Conservation (phyloP, 2,329 filamentous ascomycete species). For the Diaporthe citrichinensis region DNA sequence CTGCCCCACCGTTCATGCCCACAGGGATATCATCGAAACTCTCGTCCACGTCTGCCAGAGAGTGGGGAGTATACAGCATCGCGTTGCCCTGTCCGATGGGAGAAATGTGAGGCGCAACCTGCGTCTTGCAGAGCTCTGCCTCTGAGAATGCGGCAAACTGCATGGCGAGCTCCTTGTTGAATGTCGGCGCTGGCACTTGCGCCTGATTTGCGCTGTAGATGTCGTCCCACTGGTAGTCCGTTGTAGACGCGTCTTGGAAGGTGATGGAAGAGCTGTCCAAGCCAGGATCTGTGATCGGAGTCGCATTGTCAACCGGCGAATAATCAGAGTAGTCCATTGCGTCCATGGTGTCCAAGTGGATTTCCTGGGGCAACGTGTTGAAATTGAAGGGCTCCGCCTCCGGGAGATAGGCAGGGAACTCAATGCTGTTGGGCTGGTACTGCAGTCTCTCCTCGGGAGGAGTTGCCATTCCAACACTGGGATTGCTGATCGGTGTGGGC, state of each 20-base stretch:
- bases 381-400: conserved; percentile 62
- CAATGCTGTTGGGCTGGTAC: conserved; percentile 53
- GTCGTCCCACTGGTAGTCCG: conserved; percentile 75
- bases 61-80: conserved; percentile 78
- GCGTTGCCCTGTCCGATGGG: conserved; percentile 77
- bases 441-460: conserved; percentile 65
- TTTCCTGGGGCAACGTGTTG: conserved; percentile 53
- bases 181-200: conserved; percentile 61
- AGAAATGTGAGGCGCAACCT: conserved; percentile 71
- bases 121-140: conserved; percentile 57
- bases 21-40: conserved; percentile 69
- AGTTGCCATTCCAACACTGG: conserved; percentile 69
- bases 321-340: conserved; percentile 45
- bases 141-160: conserved; percentile 57
- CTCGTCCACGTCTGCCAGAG: conserved; percentile 74
- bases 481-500: conserved; percentile 73
- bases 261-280: conserved; percentile 64
- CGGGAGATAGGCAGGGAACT: conserved; percentile 65
- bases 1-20: conserved; percentile 60
- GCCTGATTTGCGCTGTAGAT: conserved; percentile 67
- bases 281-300: conserved; percentile 55
- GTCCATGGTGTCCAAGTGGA: conserved; percentile 54
- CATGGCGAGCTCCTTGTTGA: conserved; percentile 59
- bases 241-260: conserved; percentile 67
- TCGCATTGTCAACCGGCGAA: conserved; percentile 65